Evolutionary conservation across 108 stramenopile genomes (phyloP).

Genomic region (Skeletonema potamos): DNA sequence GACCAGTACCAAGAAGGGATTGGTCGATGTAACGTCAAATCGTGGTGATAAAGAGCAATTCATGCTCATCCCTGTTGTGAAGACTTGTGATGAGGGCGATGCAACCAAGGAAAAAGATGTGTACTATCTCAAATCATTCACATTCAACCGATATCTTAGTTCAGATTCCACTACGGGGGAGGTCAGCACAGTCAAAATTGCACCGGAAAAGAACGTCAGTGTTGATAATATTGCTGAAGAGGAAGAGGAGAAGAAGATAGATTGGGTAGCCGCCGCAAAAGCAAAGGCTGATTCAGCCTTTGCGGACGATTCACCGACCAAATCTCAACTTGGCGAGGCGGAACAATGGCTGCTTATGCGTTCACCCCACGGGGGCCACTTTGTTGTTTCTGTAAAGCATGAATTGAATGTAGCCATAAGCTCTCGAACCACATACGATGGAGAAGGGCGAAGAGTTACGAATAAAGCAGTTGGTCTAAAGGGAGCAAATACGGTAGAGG

Average conservation of each 20-base stretch:
- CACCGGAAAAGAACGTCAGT: neutral
- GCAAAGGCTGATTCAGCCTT: neutral
- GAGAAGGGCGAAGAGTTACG: neutral
- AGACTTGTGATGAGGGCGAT: neutral
- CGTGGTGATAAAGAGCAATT: conserved; percentile 20
- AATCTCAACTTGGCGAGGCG: neutral
- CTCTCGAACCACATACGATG: neutral
- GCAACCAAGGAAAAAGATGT: conserved; percentile 1
- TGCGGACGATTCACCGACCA: neutral
- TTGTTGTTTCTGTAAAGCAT: conserved; percentile 1
- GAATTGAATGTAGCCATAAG: conserved; percentile 4
- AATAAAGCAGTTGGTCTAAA: neutral
- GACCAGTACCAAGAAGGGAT: conserved; percentile 9
- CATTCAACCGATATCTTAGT: conserved; percentile 16
- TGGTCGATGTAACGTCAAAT: neutral
- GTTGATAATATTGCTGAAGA: neutral
- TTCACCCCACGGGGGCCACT: conserved; percentile 15
- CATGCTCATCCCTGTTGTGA: conserved; percentile 2
- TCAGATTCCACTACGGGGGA: neutral
- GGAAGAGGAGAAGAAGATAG: neutral
- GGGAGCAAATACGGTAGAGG: neutral
- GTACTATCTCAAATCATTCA: conserved; percentile 24
- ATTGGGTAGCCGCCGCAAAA: neutral
- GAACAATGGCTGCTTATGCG: conserved; percentile 13
- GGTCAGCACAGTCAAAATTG: conserved; percentile 14